Evolutionary conservation across 169 alveolate species (phyloP), one percentile per base, ranked within the genome.

Genomic region (Plasmodium sp.): DNA sequence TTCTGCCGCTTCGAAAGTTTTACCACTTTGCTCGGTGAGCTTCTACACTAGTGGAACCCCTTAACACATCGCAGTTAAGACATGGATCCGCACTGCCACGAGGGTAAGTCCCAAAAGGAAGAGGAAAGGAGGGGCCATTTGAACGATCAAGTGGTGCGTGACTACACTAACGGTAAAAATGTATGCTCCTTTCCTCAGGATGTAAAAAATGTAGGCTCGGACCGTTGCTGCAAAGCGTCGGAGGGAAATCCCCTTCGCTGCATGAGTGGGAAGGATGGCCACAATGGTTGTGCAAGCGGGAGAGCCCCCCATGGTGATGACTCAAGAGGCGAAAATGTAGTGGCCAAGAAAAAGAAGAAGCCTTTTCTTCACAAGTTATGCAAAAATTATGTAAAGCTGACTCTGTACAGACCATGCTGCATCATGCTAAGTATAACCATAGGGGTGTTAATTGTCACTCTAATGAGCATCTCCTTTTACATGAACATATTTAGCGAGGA

Each of bases 391-490:
- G 84, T 77, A 51, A 85, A 51, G n/a, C 31, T 36, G n/a, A 18
- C 84, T 14, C 4, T 85, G 39, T 14, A 75, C 45, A 74, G 45
- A n/a, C 93, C 79, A 48, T n/a, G 54, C 5, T 74, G 22, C 39
- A 56, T 85, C 62, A 12, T 85, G 22, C 83, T 85, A 12, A 77
- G 93, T 51, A 6, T 85, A 5, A 36, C 56, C 3, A 75, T 85
- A 12, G 93, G 93, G 10, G 75, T n/a, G 31, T 75, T 75, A 51
- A 71, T 74, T 16, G 43, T 34, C 27, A 48, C 80, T 9, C 5
- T 85, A 85, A 27, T 85, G 33, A 34, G 84, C 54, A 34, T 85
- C 39, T 79, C 74, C 62, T 51, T 85, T 2, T 85, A 75, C 67
- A 7, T 75, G 54, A 54, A 45, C 56, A 39, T 85, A 72, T 75